Evolutionary conservation across 2,329 filamentous ascomycete species (phyloP).

Genomic region (Botrytis medusae): DNA sequence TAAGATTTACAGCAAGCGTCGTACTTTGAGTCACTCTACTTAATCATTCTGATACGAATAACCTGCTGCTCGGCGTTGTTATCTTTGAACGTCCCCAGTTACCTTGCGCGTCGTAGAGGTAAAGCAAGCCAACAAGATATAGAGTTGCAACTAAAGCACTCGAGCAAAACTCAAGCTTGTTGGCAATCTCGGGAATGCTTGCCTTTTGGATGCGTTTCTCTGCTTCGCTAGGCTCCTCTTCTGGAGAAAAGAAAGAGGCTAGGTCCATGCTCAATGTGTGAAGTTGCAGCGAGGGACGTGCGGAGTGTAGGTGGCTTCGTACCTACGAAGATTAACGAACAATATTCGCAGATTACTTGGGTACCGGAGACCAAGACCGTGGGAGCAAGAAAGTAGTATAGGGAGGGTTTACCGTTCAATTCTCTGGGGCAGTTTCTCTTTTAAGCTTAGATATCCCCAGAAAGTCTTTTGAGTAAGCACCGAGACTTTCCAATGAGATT

Average conservation of each 20-base stretch:
- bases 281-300: background rate
- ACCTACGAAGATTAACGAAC: background rate
- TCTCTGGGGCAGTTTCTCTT: background rate
- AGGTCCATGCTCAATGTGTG: background rate
- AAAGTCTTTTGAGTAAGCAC: background rate
- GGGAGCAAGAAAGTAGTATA: background rate
- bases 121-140: background rate
- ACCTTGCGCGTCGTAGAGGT: background rate
- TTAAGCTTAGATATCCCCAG: background rate
- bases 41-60: slow-evolving; percentile 84
- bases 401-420: background rate
- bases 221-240: slow-evolving; percentile 46
- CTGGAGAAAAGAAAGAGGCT: no score
- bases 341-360: background rate
- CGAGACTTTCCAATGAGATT: no score
- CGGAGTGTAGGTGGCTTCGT: background rate
- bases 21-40: slow-evolving; percentile 67
- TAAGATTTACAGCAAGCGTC: slow-evolving; percentile 44
- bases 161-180: slow-evolving; percentile 27
- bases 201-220: slow-evolving; percentile 49
- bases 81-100: slow-evolving; percentile 72
- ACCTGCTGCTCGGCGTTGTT: slow-evolving; percentile 96
- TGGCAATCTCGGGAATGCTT: slow-evolving; percentile 34
- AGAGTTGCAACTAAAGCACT: background rate
- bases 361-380: background rate